Percentiles rank a stretch among this genome's conserved stretches.
phyloP scores from a whole-genome alignment of 2,329 filamentous ascomycete species.

The Cladosporium halotolerans region DNA sequence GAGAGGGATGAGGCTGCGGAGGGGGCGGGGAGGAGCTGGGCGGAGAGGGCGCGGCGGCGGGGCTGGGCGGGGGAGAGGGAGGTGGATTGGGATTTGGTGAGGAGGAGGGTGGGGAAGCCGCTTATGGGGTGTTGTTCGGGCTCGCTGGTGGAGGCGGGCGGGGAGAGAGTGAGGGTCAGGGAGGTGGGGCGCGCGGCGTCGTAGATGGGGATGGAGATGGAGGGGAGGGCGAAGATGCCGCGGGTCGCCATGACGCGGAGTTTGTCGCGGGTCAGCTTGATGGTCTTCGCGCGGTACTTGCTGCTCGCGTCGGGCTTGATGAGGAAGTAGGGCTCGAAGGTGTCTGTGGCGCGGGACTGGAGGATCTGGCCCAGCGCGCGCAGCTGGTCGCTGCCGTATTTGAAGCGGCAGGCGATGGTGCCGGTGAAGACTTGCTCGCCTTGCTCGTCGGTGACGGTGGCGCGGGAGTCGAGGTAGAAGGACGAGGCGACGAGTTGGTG shows the following conservation, averaged over 20 bases:
- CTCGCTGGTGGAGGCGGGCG: constrained; percentile 22
- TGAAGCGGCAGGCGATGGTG: constrained; percentile 30
- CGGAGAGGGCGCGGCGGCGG: constrained; percentile 12
- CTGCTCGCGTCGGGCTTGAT: constrained; percentile 20
- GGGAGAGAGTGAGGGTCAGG: constrained; percentile 29
- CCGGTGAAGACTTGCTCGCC: constrained; percentile 28
- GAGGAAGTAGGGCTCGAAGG: constrained; percentile 32
- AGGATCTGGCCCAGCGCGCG: constrained; percentile 27
- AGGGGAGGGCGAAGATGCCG: constrained; percentile 26
- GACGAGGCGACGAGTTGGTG: constrained; percentile 32
- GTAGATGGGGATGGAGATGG: constrained; percentile 26
- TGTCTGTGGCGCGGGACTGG: constrained; percentile 19
- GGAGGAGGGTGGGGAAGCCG: constrained; percentile 30
- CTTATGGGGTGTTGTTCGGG: constrained; percentile 31
- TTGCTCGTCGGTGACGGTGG: constrained; percentile 26
- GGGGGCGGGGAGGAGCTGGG: background rate
- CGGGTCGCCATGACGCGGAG: constrained; percentile 23
- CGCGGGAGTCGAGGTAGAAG: constrained; percentile 33
- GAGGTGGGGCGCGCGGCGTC: constrained; percentile 27
- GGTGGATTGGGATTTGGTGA: constrained; percentile 20
- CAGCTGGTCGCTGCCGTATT: constrained; percentile 29
- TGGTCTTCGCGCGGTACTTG: constrained; percentile 1
- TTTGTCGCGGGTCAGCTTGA: constrained; percentile 19
- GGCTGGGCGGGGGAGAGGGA: constrained; percentile 14
- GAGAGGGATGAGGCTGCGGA: background rate